phyloP scores from a whole-genome alignment of 371 early-diverging fungal genomes.

The Syncephalastrum racemosum region DNA sequence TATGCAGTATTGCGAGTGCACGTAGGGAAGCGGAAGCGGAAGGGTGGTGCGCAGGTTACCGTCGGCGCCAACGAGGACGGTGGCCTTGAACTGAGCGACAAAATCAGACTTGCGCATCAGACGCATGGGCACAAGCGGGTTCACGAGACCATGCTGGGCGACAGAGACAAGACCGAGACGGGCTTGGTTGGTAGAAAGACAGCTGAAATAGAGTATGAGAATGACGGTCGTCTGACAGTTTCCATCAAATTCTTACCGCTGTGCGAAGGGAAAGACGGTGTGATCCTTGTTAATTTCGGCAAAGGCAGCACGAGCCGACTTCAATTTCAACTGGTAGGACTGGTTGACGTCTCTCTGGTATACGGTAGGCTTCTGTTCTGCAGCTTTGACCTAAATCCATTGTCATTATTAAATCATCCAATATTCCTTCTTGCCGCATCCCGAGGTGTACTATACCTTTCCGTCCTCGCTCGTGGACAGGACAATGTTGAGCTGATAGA shows the following conservation, averaged over 20 bases:
- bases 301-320: slow-evolving; percentile 76
- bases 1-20: slow-evolving; percentile 69
- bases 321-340: slow-evolving; percentile 84
- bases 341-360: slow-evolving; percentile 79
- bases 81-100: slow-evolving; percentile 88
- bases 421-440: too few relatives aligned
- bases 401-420: too few relatives aligned
- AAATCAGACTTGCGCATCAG: slow-evolving; percentile 55
- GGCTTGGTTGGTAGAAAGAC: slow-evolving; percentile 75
- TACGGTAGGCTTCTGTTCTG: slow-evolving; percentile 76
- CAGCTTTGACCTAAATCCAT: slow-evolving; percentile 44
- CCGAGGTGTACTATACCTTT: slow-evolving; percentile 18
- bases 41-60: slow-evolving; percentile 76
- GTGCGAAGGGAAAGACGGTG: slow-evolving; percentile 85
- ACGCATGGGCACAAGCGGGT: slow-evolving; percentile 75
- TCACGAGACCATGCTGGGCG: slow-evolving; percentile 69
- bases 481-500: slow-evolving; percentile 80
- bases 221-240: neutral
- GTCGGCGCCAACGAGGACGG: slow-evolving; percentile 75
- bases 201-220: slow-evolving; percentile 21
- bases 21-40: slow-evolving; percentile 61
- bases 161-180: slow-evolving; percentile 89
- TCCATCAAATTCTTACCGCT: slow-evolving; percentile 40
- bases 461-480: slow-evolving; percentile 81
- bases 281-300: slow-evolving; percentile 70